Percentiles rank a stretch among this genome's conserved stretches.
Evolutionary conservation across 345 rosid genomes (phyloP).

Genomic region (Eucalyptus marginata): DNA sequence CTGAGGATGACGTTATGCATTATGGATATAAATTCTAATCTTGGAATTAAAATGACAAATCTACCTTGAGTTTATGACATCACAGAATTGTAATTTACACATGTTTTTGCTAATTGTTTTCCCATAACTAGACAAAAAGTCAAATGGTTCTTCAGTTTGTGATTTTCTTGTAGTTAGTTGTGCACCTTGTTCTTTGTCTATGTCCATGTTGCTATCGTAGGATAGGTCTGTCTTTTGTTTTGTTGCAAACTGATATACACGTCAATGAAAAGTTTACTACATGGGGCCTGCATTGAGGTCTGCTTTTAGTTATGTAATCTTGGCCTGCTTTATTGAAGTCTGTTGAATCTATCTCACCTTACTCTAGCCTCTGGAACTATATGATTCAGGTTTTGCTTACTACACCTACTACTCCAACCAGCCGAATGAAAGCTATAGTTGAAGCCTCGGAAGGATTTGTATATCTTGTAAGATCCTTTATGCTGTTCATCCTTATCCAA

Average conservation of each 20-base stretch:
- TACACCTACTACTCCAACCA: slow-evolving; percentile 87
- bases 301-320: background rate
- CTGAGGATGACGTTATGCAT: background rate
- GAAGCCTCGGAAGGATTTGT: slow-evolving; percentile 91
- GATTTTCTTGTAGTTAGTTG: background rate
- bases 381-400: slow-evolving; percentile 71
- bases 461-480: slow-evolving; percentile 62
- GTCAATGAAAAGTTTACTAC: background rate
- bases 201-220: background rate
- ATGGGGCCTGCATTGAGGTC: background rate
- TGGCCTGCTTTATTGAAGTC: background rate
- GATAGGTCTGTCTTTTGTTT: background rate
- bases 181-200: background rate
- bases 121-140: background rate
- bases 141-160: background rate
- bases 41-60: background rate
- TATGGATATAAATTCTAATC: background rate
- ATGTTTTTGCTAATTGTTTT: background rate
- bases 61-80: background rate
- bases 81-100: background rate
- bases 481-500: background rate
- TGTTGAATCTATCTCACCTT: background rate
- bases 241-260: background rate
- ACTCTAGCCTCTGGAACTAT: background rate
- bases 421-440: slow-evolving; percentile 81